Conservation (phyloP, 768 basidiomycete genomes). For the Clavaria fumosa region DNA sequence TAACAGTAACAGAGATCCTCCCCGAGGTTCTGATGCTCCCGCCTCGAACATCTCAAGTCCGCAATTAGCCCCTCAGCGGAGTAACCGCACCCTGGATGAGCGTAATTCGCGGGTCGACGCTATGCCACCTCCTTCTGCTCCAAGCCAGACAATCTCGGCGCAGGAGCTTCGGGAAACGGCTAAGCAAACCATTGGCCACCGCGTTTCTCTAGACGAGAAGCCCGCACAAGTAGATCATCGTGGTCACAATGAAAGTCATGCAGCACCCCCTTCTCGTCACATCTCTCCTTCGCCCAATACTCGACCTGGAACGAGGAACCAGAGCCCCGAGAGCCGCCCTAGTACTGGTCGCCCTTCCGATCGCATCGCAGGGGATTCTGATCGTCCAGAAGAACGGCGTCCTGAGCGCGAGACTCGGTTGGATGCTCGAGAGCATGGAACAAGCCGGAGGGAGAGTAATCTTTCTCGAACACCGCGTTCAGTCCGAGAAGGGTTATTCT, state of each 20-base stretch:
- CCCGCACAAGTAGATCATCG: slow-evolving; percentile 22
- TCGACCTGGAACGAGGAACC: slow-evolving; percentile 52
- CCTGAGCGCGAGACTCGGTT: slow-evolving; percentile 34
- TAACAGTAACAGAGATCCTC: slow-evolving; percentile 18
- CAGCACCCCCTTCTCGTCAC: slow-evolving; percentile 40
- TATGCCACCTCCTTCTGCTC: slow-evolving; percentile 68
- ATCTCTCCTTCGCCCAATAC: slow-evolving; percentile 54
- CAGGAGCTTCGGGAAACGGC: slow-evolving; percentile 73
- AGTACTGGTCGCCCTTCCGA: slow-evolving; percentile 49
- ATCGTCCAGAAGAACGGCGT: slow-evolving; percentile 35
- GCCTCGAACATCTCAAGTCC: too few relatives aligned
- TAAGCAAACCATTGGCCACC: slow-evolving; percentile 42
- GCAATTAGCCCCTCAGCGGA: slow-evolving; percentile 26
- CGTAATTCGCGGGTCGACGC: slow-evolving; percentile 22
- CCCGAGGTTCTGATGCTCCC: too few relatives aligned
- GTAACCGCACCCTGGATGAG: slow-evolving; percentile 26
- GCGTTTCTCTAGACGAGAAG: slow-evolving; percentile 22
- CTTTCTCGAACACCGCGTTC: slow-evolving; percentile 38
- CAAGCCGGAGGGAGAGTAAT: slow-evolving; percentile 31
- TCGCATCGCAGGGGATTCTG: slow-evolving; percentile 32
- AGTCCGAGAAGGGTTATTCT: slow-evolving; percentile 28
- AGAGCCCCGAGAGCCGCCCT: slow-evolving; percentile 55
- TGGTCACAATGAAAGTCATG: slow-evolving; percentile 34
- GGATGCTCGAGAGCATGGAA: slow-evolving; percentile 29
- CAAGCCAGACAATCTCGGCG: slow-evolving; percentile 65